A percentile compares a stretch with the other conserved stretches of the same genome.
These are phyloP conservation scores for Trametes meyenii DNA, from an alignment of 768 basidiomycete species.

Conservation along the genomic window DNA sequence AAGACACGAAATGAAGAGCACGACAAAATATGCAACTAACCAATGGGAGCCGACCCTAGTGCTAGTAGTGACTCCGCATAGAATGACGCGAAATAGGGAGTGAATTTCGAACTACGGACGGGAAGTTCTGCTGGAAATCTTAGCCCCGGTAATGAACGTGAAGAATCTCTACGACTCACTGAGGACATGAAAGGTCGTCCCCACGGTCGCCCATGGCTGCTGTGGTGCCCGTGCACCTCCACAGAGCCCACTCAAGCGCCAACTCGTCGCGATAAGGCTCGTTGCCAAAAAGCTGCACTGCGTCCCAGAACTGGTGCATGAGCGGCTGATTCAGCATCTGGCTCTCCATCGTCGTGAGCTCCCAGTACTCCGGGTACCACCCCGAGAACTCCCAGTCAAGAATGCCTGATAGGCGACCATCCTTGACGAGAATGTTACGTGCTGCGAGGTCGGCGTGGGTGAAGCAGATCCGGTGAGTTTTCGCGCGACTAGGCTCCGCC, in stretches of 20 bases:
- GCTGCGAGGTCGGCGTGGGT: slow-evolving; percentile 31
- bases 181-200: neutral
- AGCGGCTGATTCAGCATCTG: neutral
- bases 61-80: too few relatives aligned
- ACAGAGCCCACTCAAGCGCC: slow-evolving; percentile 2
- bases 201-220: neutral
- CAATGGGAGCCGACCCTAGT: too few relatives aligned
- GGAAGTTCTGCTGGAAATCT: too few relatives aligned
- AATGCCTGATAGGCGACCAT: slow-evolving; percentile 23
- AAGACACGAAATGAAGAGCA: too few relatives aligned
- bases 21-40: too few relatives aligned
- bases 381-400: slow-evolving; percentile 34
- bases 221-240: neutral
- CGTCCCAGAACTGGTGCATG: slow-evolving; percentile 8
- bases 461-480: slow-evolving; percentile 20
- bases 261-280: slow-evolving; percentile 4
- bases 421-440: slow-evolving; percentile 29
- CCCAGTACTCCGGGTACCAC: slow-evolving; percentile 35
- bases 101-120: too few relatives aligned
- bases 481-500: slow-evolving; percentile 2
- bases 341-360: slow-evolving; percentile 19
- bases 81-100: too few relatives aligned
- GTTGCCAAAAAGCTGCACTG: slow-evolving; percentile 1
- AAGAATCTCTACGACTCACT: neutral
- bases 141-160: too few relatives aligned